These are phyloP conservation scores for Lojkania enalia DNA, from an alignment of 2,329 filamentous ascomycete species.

Conservation along the genomic window DNA sequence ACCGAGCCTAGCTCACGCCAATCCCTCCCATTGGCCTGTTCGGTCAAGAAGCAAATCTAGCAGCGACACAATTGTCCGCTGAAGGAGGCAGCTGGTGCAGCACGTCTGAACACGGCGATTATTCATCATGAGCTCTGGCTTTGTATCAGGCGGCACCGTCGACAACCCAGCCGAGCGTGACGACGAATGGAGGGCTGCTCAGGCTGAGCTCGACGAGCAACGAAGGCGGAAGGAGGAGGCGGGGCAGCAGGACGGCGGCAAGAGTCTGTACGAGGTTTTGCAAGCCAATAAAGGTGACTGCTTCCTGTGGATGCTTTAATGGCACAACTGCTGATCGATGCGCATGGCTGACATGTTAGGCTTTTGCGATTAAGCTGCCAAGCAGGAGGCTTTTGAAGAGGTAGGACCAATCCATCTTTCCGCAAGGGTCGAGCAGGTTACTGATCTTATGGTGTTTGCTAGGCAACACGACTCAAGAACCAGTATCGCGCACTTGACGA, in stretches of 20 bases:
- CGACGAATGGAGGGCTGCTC: slow-evolving; percentile 66
- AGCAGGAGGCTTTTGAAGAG: slow-evolving; percentile 82
- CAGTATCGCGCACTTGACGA: slow-evolving; percentile 79
- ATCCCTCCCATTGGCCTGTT: no score
- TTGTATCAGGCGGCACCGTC: slow-evolving; percentile 55
- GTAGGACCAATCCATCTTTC: no score
- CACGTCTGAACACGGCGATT: slow-evolving; percentile 1
- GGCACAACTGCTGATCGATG: not conserved
- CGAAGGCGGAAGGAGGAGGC: slow-evolving; percentile 59
- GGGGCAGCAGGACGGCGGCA: slow-evolving; percentile 56
- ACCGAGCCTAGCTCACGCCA: no score
- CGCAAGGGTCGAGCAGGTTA: no score
- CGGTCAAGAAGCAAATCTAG: no score
- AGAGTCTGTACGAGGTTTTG: slow-evolving; percentile 72
- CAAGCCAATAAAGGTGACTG: slow-evolving; percentile 78
- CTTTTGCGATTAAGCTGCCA: slow-evolving; percentile 61
- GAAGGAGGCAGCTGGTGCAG: not conserved
- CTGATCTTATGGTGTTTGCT: no score
- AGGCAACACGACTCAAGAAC: slow-evolving; percentile 66
- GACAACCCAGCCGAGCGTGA: slow-evolving; percentile 49
- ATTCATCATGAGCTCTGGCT: slow-evolving; percentile 50
- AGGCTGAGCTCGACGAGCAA: slow-evolving; percentile 66
- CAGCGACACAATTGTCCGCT: no score
- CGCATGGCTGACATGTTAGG: slow-evolving; percentile 37
- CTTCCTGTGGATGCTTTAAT: no score